Conservation (phyloP, 176 grass and related monocot genomes). For the Phoenix dactylifera region DNA sequence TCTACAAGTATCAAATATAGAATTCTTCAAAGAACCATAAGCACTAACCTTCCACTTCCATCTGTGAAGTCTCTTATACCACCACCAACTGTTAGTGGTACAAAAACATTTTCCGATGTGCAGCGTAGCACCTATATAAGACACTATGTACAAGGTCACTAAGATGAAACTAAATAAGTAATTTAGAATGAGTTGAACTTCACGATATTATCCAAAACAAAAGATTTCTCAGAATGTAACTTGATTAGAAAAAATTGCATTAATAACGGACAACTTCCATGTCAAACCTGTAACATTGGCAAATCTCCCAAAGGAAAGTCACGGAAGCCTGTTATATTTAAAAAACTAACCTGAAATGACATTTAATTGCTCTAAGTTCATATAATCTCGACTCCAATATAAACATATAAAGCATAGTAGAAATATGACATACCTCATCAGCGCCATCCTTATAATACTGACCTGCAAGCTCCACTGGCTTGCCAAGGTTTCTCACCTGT, state of each 20-base stretch:
- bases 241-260: no score
- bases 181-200: no score
- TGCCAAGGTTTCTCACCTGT: conserved; percentile 96
- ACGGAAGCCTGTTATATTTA: conserved; percentile 98
- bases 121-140: conserved; percentile 55
- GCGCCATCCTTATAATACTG: conserved; percentile 95
- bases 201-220: no score
- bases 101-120: conserved; percentile 95
- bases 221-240: no score
- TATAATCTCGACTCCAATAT: no score
- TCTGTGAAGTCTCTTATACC: conserved; percentile 99
- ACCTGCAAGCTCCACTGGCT: conserved; percentile 92
- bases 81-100: conserved; percentile 96
- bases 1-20: no score
- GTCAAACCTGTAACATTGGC: conserved; percentile 90
- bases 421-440: conserved; percentile 61
- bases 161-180: no score
- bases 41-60: conserved; percentile 71
- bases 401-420: no score
- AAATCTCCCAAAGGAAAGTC: conserved; percentile 97
- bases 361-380: conserved; percentile 12
- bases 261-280: no score
- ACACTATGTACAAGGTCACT: no score
- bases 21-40: background rate
- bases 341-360: conserved; percentile 74